Evolutionary conservation across 805 yeast genomes (phyloP), one percentile per base, ranked within the genome.

Genomic region (Ogataea siamensis): DNA sequence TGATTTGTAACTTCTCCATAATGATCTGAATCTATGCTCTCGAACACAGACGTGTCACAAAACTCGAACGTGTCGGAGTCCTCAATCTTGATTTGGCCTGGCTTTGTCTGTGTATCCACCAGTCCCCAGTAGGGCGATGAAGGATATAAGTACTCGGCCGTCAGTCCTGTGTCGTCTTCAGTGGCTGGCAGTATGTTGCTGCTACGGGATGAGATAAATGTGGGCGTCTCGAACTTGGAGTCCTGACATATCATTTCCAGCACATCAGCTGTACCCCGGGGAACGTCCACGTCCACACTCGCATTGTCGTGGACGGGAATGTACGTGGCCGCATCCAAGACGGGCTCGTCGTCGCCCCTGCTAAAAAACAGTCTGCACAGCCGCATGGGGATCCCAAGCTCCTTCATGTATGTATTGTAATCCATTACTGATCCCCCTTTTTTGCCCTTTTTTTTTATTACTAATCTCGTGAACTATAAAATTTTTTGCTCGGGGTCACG

Each of bases 151-250:
- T 15, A 35, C 21, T 28, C 42, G 30, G 34, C 27, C 7, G 40
- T 31, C 16, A 26, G 27, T 12, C 21, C 26, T 25, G 40, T 37
- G 11, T 31, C 32, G 19, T 27, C 18, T 14, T 45, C 42, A 5
- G 43, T 29, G 10, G 41, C 35, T 6, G 39, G 17, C 12, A 37
- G 15, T 10, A 37, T 34, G 20, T 19, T 32, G 22, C 34, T 37
- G 24, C 44, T 34, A 27, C 30, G 36, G 6, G 46, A 39, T 3
- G 45, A 33, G 16, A 42, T 24, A 12, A 47, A 39, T 9, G 17
- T 29, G 26, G 37, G 22, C 19, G 23, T 30, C 17, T 43, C 39
- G 21, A 47, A 47, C 17, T 43, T 47, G 9, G 48, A 37, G 20
- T 32, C 28, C 21, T 34, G 35, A 17, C 39, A 28, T 15, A 39